These are phyloP conservation scores for Maudiozyma barnettii DNA, from an alignment of 805 yeast species.

Conservation along the genomic window DNA sequence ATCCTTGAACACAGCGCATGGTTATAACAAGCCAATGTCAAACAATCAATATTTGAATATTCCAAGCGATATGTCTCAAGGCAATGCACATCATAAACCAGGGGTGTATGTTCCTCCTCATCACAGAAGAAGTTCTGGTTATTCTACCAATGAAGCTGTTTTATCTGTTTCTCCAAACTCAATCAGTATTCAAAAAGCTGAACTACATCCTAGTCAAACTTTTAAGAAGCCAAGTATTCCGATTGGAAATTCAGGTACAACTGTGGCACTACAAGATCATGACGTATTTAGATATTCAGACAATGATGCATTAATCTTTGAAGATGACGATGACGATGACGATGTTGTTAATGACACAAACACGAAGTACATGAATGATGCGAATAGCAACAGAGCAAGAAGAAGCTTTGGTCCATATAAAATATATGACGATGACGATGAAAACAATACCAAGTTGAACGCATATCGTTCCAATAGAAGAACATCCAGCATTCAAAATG, in stretches of 20 bases:
- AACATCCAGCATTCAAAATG: slow-evolving; percentile 27
- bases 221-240: slow-evolving; percentile 9
- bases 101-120: slow-evolving; percentile 45
- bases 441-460: slow-evolving; percentile 3
- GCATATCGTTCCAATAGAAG: slow-evolving; percentile 11
- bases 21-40: not conserved
- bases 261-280: slow-evolving; percentile 22
- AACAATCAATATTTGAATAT: not conserved
- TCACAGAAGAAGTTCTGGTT: slow-evolving; percentile 33
- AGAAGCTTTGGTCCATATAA: slow-evolving; percentile 14
- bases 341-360: slow-evolving; percentile 17
- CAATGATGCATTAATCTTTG: slow-evolving; percentile 25
- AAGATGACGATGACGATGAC: slow-evolving; percentile 22
- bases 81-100: slow-evolving; percentile 8
- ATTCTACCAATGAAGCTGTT: slow-evolving; percentile 18
- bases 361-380: not conserved
- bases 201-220: not conserved
- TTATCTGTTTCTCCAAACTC: slow-evolving; percentile 18
- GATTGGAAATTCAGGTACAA: slow-evolving; percentile 16
- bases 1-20: not conserved
- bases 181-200: slow-evolving; percentile 4
- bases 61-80: not conserved
- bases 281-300: slow-evolving; percentile 24
- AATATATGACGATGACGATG: slow-evolving; percentile 9
- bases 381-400: slow-evolving; percentile 10